Evolutionary conservation across 345 rosid genomes (phyloP), one percentile per base, ranked within the genome.

Genomic region (Tarenaya hassleriana): DNA sequence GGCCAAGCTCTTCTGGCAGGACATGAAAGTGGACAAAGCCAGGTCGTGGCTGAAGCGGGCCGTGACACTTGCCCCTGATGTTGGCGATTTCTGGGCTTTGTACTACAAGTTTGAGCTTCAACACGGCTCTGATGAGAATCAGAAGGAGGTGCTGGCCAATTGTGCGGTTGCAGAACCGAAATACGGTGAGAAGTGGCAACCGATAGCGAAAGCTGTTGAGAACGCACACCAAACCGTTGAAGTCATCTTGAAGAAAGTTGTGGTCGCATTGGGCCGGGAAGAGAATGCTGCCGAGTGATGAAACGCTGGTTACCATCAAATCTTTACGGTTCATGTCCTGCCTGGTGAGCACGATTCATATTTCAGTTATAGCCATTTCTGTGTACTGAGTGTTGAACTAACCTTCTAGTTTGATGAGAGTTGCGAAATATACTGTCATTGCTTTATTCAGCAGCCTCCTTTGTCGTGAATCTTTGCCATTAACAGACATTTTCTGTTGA

Each of bases 181-280:
- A 64, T 86, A 86, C 24, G 91, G 97, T 24, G 97, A 90, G 75
- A 81, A 74, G 60, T 90, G 95, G 95, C 95, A 90, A 60, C 71
- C 70, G 1, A 73, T 86, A 42, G 61, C 95, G 3, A 86, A 86
- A 79, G 88, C 88, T 10, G 86, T 83, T 53, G 94, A 90, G 84
- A 86, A 82, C 44, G 82, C 97, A 54, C 97, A 86, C 71, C 88
- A 79, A 55, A 75, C 84, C 32, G 69, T 80, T 14, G 97, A 90
- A 50, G 83, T 76, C 47, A 83, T 83, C 58, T 67, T 86, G 73
- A 89, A 80, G 82, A 81, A 77, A 73, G 84, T 79, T 7, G 84
- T 77, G 17, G 62, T 79, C 56, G 88, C 75, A 4, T 69, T 83
- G 53, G 88, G 83, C 37, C 80, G 76, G 81, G 95, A 89, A 74